Evolutionary conservation across 1,284 basidiomycete species (phyloP), one percentile per base, ranked within the genome.

Genomic region (Gymnopus androsaceus): DNA sequence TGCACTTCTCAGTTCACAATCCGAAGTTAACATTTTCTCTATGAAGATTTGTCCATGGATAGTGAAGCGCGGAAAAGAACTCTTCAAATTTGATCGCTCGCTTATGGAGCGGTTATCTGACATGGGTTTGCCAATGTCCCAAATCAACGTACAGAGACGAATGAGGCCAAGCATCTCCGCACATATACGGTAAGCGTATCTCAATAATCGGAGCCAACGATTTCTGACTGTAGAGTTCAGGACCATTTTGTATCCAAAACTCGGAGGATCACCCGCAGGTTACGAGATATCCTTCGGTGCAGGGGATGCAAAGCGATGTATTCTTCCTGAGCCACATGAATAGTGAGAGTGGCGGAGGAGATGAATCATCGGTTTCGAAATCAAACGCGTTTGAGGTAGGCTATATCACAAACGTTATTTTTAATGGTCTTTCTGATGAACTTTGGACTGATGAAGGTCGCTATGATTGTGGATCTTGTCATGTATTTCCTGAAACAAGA

Each of bases 381-480:
- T 82, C 74, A 64, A 91, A 91, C 60, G 67, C 64, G 7, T 87
- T 79, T 54, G 89, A 92, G 78, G 88, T 85, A 19, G 15, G n/a
- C 49, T 37, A 40, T 30, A 45, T 8, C 40, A 2, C 28, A 31
- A 17, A 37, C 50, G 34, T 31, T 44, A 38, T 45, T 19, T 8
- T 42, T 28, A 54, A 9, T 33, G 14, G n/a, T n/a, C 14, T n/a
- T 21, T 4, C 14, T 9, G 17, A 11, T 27, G 15, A 25, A 17
- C 37, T 9, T 47, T 46, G 28, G 23, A 34, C 42, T n/a, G 6
- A 30, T 2, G 57, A 44, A 89, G 88, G 87, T 87, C 5, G 64
- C 72, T 4, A 88, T 90, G 84, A 85, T 87, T 50, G 76, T 77
- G 44, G 88, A 89, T 59, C 73, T 91, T 1, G 87, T 90, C 2